Base-by-base conservation (phyloP, 129 eudicot species). In the Arctium lappa region DNA sequence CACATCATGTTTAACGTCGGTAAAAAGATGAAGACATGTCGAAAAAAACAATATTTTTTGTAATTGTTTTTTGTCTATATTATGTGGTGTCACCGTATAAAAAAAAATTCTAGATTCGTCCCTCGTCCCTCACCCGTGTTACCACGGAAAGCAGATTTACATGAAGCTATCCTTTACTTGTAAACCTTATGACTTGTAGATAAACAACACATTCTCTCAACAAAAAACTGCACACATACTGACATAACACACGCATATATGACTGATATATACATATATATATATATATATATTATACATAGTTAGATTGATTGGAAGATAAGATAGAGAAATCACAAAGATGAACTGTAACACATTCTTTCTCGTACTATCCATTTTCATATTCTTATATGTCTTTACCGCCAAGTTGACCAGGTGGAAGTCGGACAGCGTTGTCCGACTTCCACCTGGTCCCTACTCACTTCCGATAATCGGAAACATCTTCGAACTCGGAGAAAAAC, bases 401-500 rank as follows among this genome's bases (percentile, higher is more conserved):
- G 37, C 63, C 18, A 73, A 74, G 30, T 69, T 32, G 6, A 32
- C 38, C 66, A 73, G 42, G 12, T 37, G 73, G 50, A 89, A 84
- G 79, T 73, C 74, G 13, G 13, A 66, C n/a, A 40, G 30, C 4
- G 4, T 10, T 29, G 9, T 8, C 68, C 60, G 60, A n/a, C 86
- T 83, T 27, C 91, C 89, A 10, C 88, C 88, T 8, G 93, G 91
- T 22, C 88, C 91, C 6, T 77, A 30, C 16, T 85, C 42, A 13
- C 42, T 86, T 42, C 89, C 89, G 0, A 78, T 90, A 9, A 81
- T 84, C 69, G 93, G 93, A 70, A 85, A 85, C 86, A 71, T 85
- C 63, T 83, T 78, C 46, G 37, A 79, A 40, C 89, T 87, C 15
- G 86, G 91, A 74, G n/a, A 73, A 37, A 78, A 83, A 9, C 88